Evolutionary conservation across 805 yeast genomes (phyloP).

Genomic region (Saccharomycodes ludwigii): DNA sequence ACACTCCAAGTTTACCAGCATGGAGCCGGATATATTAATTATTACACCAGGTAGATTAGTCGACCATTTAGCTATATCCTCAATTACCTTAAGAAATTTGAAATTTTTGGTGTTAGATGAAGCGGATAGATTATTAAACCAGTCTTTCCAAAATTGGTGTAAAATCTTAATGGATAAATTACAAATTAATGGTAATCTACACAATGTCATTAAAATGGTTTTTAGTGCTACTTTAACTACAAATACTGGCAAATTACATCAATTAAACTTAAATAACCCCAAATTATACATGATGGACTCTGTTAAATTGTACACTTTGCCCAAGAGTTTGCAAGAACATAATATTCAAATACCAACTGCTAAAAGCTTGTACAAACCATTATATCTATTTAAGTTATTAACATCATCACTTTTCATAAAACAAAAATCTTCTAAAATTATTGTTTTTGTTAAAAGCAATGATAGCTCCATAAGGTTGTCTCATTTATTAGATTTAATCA

Average conservation of each 20-base stretch:
- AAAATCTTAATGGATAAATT: constrained; percentile 33
- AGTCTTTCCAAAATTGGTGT: constrained; percentile 90
- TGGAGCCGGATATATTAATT: constrained; percentile 54
- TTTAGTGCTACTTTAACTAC: constrained; percentile 92
- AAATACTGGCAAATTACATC: constrained; percentile 76
- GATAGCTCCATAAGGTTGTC: constrained; percentile 79
- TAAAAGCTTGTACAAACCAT: constrained; percentile 51
- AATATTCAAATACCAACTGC: constrained; percentile 25
- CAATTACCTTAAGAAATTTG: constrained; percentile 38
- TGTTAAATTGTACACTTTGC: constrained; percentile 48
- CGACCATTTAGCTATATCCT: constrained; percentile 43
- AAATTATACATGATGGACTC: constrained; percentile 59
- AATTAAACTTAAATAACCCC: constrained; percentile 59
- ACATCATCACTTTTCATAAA: background rate
- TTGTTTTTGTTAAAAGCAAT: constrained; percentile 33
- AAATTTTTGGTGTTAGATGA: constrained; percentile 65
- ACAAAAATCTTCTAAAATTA: constrained; percentile 8
- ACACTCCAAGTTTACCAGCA: constrained; percentile 30
- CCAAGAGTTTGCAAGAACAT: constrained; percentile 37
- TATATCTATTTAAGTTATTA: constrained; percentile 50
- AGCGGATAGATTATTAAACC: constrained; percentile 73
- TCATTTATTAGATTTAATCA: constrained; percentile 26
- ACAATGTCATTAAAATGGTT: constrained; percentile 49
- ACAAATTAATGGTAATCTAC: constrained; percentile 22
- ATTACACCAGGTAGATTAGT: constrained; percentile 74